Base-by-base conservation (phyloP, 1,139 yeast species). In the Yamadazyma jaroonii region DNA sequence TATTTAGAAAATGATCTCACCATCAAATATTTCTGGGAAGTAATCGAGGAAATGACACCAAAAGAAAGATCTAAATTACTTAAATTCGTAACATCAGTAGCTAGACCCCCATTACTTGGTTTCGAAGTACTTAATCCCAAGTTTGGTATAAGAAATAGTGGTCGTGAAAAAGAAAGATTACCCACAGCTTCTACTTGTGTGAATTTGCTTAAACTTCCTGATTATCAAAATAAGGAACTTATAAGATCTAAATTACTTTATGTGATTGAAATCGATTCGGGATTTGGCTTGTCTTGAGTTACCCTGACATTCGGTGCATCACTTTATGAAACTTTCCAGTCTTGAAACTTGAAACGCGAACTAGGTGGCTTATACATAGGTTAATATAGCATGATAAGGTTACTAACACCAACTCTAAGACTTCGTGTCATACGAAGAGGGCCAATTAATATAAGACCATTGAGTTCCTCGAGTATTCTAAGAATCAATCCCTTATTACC, bases 161-260 rank as follows among this genome's bases (percentile, higher is more conserved):
- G 96, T 0, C 67, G 70, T 23, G 71, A 72, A 6, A 34, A 36
- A 4, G 49, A 49, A 3, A 65, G 95, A 30, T 66, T 92, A 31
- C 98, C 98, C 0, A 88, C 97, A 0, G 86, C 97, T 0, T 80
- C 96, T 0, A 92, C 99, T 0, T 92, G 98, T 67, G 88, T 89
- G 21, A 94, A 92, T 55, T 60, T 92, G 42, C 66, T 92, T 43
- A 89, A 85, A 53, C 60, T 94, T 30, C 98, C 98, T 0, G 84
- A 87, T 54, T 92, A 92, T 57, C 62, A 65, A 45, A 67, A 84
- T 51, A 85, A 81, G 54, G 61, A 67, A 32, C 36, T 74, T 3
- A 61, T 92, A 35, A 70, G 73, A 40, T 62, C 72, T 37, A 90
- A 89, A 55, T 60, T 92, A 36, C 56, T 87, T 25, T 86, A 84